These are phyloP conservation scores for Bipolaris cookei DNA, from an alignment of 2,329 filamentous ascomycete genomes.

Conservation along the genomic window DNA sequence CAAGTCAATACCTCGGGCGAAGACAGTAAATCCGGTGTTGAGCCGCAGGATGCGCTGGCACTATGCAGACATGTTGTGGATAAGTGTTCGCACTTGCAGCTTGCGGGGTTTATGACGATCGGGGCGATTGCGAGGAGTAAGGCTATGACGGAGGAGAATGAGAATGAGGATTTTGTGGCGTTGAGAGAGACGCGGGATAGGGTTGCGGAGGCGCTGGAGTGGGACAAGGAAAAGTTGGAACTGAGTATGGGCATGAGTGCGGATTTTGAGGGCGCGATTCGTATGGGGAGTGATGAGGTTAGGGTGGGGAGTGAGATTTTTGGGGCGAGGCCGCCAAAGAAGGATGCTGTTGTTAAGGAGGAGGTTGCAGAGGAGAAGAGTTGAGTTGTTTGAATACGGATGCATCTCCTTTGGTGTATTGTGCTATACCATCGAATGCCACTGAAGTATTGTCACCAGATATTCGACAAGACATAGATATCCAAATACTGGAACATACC, in stretches of 20 bases:
- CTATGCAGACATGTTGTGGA: slow-evolving; percentile 74
- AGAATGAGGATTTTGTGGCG: slow-evolving; percentile 86
- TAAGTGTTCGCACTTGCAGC: slow-evolving; percentile 72
- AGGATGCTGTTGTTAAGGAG: slow-evolving; percentile 72
- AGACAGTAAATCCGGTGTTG: slow-evolving; percentile 79
- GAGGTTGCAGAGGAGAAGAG: slow-evolving; percentile 26
- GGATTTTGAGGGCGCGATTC: slow-evolving; percentile 89
- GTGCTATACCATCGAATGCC: background rate
- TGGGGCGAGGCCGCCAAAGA: slow-evolving; percentile 78
- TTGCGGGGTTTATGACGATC: slow-evolving; percentile 95
- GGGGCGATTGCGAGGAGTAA: slow-evolving; percentile 87
- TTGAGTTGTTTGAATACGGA: background rate
- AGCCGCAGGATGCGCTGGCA: slow-evolving; percentile 66
- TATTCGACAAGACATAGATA: background rate
- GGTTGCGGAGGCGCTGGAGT: slow-evolving; percentile 67
- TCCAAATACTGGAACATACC: background rate
- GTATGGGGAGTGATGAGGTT: slow-evolving; percentile 84
- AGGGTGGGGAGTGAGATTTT: slow-evolving; percentile 95
- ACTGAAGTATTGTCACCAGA: background rate
- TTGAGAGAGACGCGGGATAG: slow-evolving; percentile 73
- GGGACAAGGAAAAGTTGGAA: slow-evolving; percentile 69
- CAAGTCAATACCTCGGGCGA: slow-evolving; percentile 97
- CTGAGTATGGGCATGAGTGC: slow-evolving; percentile 99
- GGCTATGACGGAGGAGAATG: slow-evolving; percentile 71
- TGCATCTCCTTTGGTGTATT: too few species aligned